A percentile compares a stretch with the other conserved stretches of the same genome.
Evolutionary conservation across 2,329 filamentous ascomycete genomes (phyloP).

Genomic region (Corinectria fuckeliana): DNA sequence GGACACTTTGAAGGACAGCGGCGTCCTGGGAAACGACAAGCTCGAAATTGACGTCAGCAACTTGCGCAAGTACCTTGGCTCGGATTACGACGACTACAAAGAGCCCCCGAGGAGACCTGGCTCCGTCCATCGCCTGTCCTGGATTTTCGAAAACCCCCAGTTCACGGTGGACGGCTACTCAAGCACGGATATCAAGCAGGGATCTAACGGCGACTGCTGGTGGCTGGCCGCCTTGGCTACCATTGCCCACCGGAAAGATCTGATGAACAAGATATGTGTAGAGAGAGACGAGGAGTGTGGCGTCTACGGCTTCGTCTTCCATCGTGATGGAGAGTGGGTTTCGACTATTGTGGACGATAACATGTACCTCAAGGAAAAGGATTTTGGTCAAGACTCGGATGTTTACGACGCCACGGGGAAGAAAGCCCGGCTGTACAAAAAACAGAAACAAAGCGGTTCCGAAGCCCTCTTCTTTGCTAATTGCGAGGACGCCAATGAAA

Average conservation of each 20-base stretch:
- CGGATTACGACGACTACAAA: conserved; percentile 5
- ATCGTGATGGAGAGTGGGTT: conserved; percentile 74
- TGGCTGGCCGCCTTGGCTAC: conserved; percentile 73
- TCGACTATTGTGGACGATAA: conserved; percentile 77
- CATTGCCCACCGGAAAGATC: conserved; percentile 67
- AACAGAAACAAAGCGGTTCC: conserved; percentile 70
- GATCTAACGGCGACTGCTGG: conserved; percentile 72
- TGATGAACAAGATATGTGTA: conserved; percentile 73
- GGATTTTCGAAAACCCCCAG: conserved; percentile 50
- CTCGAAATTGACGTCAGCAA: conserved; percentile 21
- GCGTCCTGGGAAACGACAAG: conserved; percentile 21
- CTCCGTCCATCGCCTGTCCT: conserved; percentile 52
- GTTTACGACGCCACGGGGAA: conserved; percentile 51
- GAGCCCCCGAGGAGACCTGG: conserved; percentile 35
- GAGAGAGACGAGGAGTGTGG: conserved; percentile 70
- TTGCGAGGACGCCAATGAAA: conserved; percentile 73
- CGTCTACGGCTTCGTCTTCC: conserved; percentile 77
- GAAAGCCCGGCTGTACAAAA: conserved; percentile 66
- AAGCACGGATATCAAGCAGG: conserved; percentile 51
- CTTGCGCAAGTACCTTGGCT: conserved; percentile 19
- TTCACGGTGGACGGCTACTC: conserved; percentile 51
- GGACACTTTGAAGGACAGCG: conserved; percentile 18
- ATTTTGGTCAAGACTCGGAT: conserved; percentile 50
- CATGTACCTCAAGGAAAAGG: conserved; percentile 39
- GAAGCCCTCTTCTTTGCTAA: conserved; percentile 73